These are phyloP conservation scores for Kalanchoe fedtschenkoi DNA, from an alignment of 164 flowering plant genomes.

Conservation along the genomic window DNA sequence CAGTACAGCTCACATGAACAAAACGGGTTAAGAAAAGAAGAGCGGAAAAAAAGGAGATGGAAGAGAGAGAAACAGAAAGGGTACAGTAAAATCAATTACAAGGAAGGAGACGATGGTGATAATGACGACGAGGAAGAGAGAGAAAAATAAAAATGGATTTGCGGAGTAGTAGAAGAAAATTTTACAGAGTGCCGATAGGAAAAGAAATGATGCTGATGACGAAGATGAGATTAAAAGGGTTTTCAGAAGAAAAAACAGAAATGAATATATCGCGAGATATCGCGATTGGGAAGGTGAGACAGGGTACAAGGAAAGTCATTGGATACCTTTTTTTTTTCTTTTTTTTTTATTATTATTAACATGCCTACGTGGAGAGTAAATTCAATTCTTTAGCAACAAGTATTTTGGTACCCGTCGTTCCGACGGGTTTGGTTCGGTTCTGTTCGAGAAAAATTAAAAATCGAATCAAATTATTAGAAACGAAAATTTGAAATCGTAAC, in stretches of 20 bases:
- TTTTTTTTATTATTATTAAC: no score
- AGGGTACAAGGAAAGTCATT: conserved; percentile 9
- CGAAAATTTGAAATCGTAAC: no score
- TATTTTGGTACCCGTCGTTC: no score
- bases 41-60: conserved; percentile 5
- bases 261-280: not conserved
- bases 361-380: no score
- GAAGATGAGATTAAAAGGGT: not conserved
- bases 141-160: not conserved
- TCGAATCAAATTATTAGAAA: no score
- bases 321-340: conserved; percentile 18
- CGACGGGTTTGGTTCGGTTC: no score
- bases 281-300: not conserved
- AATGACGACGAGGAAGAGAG: not conserved
- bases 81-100: not conserved
- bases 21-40: not conserved
- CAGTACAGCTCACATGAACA: not conserved
- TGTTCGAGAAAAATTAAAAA: no score
- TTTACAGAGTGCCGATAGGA: not conserved
- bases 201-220: not conserved
- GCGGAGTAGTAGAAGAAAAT: not conserved
- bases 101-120: conserved; percentile 12
- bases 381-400: no score
- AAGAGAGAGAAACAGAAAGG: not conserved
- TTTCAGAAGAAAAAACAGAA: not conserved